phyloP scores from a whole-genome alignment of 1,284 basidiomycete genomes.

The Sanghuangporus weigelae region DNA sequence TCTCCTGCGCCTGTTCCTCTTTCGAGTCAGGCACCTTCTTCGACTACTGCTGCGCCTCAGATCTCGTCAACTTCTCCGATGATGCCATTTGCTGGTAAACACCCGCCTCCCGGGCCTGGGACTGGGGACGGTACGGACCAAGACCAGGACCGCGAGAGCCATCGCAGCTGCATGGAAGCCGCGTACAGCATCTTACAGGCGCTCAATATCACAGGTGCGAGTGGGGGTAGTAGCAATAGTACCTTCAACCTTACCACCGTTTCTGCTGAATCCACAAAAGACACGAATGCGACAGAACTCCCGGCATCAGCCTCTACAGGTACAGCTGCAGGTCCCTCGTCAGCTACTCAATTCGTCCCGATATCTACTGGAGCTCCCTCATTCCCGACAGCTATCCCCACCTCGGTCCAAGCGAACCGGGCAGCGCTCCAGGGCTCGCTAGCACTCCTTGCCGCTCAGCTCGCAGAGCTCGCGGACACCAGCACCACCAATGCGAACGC shows the following conservation, averaged over 20 bases:
- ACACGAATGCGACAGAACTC: not conserved
- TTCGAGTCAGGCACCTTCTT: not conserved
- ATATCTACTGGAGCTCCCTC: not conserved
- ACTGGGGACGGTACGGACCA: slow-evolving; percentile 26
- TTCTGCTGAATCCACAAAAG: slow-evolving; percentile 2
- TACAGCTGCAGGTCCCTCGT: not conserved
- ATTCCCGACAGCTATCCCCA: not conserved
- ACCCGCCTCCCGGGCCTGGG: too few species aligned
- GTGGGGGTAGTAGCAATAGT: slow-evolving; percentile 32
- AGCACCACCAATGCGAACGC: not conserved
- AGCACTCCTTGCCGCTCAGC: slow-evolving; percentile 55
- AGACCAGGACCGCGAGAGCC: slow-evolving; percentile 32
- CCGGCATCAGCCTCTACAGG: not conserved
- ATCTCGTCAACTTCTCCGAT: not conserved
- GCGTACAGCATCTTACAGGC: slow-evolving; percentile 71
- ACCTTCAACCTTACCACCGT: slow-evolving; percentile 16
- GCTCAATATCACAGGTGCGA: slow-evolving; percentile 60
- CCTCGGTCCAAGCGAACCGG: slow-evolving; percentile 34
- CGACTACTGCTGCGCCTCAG: not conserved
- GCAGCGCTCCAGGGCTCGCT: slow-evolving; percentile 60
- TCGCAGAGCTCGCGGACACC: slow-evolving; percentile 42
- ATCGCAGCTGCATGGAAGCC: slow-evolving; percentile 61
- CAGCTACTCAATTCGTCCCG: not conserved
- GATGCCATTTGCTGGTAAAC: not conserved
- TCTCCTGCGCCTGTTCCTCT: not conserved